Conservation (phyloP, 139 green algal species). For the Picochlorum costavermella region DNA sequence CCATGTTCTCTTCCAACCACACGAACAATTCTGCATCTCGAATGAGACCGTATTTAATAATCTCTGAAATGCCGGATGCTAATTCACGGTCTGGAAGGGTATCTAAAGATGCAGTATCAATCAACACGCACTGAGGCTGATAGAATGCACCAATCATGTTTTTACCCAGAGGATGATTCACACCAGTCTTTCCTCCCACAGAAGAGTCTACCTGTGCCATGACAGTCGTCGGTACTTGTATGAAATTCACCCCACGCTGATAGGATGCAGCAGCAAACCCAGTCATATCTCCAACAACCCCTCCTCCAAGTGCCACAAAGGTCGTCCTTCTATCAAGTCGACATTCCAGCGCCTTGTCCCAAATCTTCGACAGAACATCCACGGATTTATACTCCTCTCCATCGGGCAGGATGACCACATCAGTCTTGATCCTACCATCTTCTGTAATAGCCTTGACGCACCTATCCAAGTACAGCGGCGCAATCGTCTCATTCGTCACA, state of each 20-base stretch:
- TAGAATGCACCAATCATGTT: conserved; percentile 98
- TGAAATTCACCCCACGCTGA: conserved; percentile 94
- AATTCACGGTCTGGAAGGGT: conserved; percentile 89
- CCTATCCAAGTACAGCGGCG: conserved; percentile 84
- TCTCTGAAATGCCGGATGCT: conserved; percentile 84
- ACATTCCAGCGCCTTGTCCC: conserved; percentile 72
- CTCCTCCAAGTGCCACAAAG: conserved; percentile 92
- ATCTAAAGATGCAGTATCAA: conserved; percentile 82
- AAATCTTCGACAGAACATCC: conserved; percentile 69
- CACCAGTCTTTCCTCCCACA: conserved; percentile 95
- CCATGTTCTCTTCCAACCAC: conserved; percentile 91
- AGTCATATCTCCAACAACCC: conserved; percentile 97
- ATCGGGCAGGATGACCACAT: conserved; percentile 77
- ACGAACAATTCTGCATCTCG: conserved; percentile 84
- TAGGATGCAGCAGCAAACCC: conserved; percentile 94
- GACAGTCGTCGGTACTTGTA: conserved; percentile 95
- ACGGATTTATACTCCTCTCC: conserved; percentile 94
- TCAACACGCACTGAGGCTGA: conserved; percentile 80
- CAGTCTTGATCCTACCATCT: conserved; percentile 28
- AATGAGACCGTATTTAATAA: conserved; percentile 99
- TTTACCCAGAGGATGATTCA: conserved; percentile 98
- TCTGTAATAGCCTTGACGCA: conserved; percentile 23
- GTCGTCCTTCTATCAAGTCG: conserved; percentile 83
- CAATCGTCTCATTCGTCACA: conserved; percentile 93
- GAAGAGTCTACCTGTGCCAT: conserved; percentile 97